These are phyloP conservation scores for Talaromyces liani DNA, from an alignment of 495 filamentous ascomycete genomes.

Conservation along the genomic window DNA sequence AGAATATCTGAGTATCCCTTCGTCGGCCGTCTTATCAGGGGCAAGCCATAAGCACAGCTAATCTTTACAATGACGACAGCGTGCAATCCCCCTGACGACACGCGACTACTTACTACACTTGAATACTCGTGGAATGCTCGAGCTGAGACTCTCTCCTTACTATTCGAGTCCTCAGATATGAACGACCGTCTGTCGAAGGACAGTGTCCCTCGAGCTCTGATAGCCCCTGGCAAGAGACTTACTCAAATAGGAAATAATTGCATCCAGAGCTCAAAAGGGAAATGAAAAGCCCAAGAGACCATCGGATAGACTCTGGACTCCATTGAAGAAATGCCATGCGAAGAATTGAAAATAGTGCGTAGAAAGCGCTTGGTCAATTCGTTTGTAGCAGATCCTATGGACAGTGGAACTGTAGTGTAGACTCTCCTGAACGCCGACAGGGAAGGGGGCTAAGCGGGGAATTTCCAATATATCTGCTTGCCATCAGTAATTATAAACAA, in stretches of 20 bases:
- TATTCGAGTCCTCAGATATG: neutral
- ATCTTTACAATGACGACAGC: neutral
- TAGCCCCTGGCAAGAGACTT: neutral
- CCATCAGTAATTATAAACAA: neutral
- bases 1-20: neutral
- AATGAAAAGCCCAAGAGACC: neutral
- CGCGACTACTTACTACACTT: neutral
- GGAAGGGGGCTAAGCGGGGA: neutral
- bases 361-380: neutral
- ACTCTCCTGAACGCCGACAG: neutral
- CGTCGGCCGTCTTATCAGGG: neutral
- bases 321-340: neutral
- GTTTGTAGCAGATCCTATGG: neutral
- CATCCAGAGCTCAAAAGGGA: constrained; percentile 1
- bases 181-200: neutral
- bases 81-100: neutral
- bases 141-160: neutral
- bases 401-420: neutral
- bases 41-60: neutral
- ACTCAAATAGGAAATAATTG: neutral
- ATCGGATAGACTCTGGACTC: neutral
- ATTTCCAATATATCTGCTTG: neutral
- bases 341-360: neutral
- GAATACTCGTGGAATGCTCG: neutral
- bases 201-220: neutral